A percentile compares a stretch with the other conserved stretches of the same genome.
Evolutionary conservation across 1,284 basidiomycete genomes (phyloP).

Genomic region (Ceratorhiza oryzae-sativae): DNA sequence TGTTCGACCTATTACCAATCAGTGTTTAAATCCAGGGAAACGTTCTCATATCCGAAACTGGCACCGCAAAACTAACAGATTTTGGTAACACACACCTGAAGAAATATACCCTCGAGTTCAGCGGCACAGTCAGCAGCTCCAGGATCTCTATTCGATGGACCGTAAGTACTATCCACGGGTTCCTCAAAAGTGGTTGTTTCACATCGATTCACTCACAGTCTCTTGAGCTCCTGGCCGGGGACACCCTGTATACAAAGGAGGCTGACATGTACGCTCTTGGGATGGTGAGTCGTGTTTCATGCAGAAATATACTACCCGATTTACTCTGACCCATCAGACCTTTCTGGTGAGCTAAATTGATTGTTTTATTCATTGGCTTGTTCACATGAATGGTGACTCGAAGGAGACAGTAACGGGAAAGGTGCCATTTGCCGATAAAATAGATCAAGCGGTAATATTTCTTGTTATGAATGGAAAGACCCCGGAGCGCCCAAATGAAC

Average conservation of each 20-base stretch:
- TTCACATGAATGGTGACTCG: no score
- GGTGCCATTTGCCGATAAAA: background rate
- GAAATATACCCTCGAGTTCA: slow-evolving; percentile 5
- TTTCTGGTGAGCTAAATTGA: background rate
- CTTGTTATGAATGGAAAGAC: background rate
- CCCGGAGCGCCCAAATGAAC: background rate
- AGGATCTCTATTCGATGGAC: slow-evolving; percentile 1
- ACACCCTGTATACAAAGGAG: background rate
- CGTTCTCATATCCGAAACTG: background rate
- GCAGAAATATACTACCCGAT: background rate
- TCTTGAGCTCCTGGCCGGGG: background rate
- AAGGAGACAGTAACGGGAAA: background rate
- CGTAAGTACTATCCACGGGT: background rate
- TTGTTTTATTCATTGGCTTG: no score
- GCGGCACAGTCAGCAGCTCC: background rate
- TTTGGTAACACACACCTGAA: background rate
- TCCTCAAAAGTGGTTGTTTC: background rate
- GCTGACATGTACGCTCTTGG: background rate
- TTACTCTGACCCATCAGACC: background rate
- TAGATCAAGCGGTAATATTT: background rate
- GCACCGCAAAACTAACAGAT: background rate
- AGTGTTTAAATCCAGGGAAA: background rate
- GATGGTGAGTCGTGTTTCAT: background rate
- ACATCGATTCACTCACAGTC: background rate
- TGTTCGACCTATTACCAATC: background rate